These are phyloP conservation scores for Hippophae gyantsensis DNA, from an alignment of 306 rosid species.

Conservation along the genomic window DNA sequence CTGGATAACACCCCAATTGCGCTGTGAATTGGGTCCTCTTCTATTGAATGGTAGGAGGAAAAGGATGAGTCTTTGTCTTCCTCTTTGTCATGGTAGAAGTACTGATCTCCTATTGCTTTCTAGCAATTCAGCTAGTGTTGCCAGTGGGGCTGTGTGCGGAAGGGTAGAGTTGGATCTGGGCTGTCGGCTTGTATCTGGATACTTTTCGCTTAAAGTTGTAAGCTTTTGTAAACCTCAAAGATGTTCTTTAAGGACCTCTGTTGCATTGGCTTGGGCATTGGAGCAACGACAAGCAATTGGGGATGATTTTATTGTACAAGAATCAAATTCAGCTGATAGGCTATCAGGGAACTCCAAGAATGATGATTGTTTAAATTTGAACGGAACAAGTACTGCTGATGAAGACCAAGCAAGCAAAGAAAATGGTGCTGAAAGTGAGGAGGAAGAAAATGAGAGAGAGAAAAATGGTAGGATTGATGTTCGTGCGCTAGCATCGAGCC, in stretches of 20 bases:
- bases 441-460: slow-evolving; percentile 22
- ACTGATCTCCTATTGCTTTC: slow-evolving; percentile 19
- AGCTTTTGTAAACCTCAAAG: slow-evolving; percentile 29
- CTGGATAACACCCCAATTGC: slow-evolving; percentile 23
- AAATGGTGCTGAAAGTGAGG: slow-evolving; percentile 13
- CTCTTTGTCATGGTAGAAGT: slow-evolving; percentile 25
- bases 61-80: slow-evolving; percentile 34
- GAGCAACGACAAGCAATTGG: slow-evolving; percentile 35
- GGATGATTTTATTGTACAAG: slow-evolving; percentile 26
- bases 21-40: slow-evolving; percentile 28
- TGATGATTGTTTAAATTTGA: slow-evolving; percentile 23
- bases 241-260: slow-evolving; percentile 31
- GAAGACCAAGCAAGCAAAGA: slow-evolving; percentile 14
- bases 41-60: slow-evolving; percentile 18
- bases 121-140: slow-evolving; percentile 21
- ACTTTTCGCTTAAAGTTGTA: slow-evolving; percentile 27
- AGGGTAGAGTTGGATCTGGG: slow-evolving; percentile 33
- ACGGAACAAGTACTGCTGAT: slow-evolving; percentile 13
- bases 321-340: slow-evolving; percentile 14
- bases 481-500: slow-evolving; percentile 44
- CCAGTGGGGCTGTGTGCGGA: slow-evolving; percentile 21
- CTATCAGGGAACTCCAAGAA: slow-evolving; percentile 18
- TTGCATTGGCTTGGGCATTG: slow-evolving; percentile 41
- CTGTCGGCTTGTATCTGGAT: slow-evolving; percentile 36
- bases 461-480: slow-evolving; percentile 46